phyloP scores from a whole-genome alignment of 2,329 filamentous ascomycete species.

The Alternaria brassicae region DNA sequence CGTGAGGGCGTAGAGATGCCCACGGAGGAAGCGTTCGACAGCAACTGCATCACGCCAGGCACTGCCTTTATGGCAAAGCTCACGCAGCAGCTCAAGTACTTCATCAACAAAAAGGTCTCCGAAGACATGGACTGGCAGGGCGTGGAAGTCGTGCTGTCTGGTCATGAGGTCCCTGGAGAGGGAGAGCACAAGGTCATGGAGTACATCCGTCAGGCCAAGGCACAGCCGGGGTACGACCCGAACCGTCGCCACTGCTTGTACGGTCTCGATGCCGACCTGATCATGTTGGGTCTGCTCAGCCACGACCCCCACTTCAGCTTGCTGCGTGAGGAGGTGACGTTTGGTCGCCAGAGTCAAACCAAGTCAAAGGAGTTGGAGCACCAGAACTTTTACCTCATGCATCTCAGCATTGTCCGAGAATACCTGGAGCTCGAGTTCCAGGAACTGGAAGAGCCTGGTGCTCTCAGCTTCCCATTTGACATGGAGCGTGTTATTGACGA shows the following conservation, averaged over 20 bases:
- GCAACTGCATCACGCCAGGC: conserved; percentile 97
- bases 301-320: conserved; percentile 99
- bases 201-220: conserved; percentile 97
- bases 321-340: conserved; percentile 95
- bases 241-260: conserved; percentile 97
- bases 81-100: conserved; percentile 93
- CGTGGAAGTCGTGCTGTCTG: conserved; percentile 93
- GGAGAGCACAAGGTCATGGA: conserved; percentile 99
- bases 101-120: conserved; percentile 97
- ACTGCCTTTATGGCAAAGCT: conserved; percentile 98
- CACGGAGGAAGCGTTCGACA: conserved; percentile 95
- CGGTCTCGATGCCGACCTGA: conserved; percentile 94
- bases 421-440: conserved; percentile 98
- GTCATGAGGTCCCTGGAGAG: conserved; percentile 96
- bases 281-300: conserved; percentile 96
- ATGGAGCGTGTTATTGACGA: conserved; percentile 98
- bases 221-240: conserved; percentile 88
- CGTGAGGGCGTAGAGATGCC: conserved; percentile 89
- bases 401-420: conserved; percentile 96
- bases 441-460: conserved; percentile 77
- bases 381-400: conserved; percentile 97
- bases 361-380: conserved; percentile 98
- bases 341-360: conserved; percentile 83
- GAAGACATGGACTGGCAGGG: conserved; percentile 98
- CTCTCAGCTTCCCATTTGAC: conserved; percentile 80